phyloP scores from a whole-genome alignment of 768 basidiomycete genomes.

The Tremella mesenterica region DNA sequence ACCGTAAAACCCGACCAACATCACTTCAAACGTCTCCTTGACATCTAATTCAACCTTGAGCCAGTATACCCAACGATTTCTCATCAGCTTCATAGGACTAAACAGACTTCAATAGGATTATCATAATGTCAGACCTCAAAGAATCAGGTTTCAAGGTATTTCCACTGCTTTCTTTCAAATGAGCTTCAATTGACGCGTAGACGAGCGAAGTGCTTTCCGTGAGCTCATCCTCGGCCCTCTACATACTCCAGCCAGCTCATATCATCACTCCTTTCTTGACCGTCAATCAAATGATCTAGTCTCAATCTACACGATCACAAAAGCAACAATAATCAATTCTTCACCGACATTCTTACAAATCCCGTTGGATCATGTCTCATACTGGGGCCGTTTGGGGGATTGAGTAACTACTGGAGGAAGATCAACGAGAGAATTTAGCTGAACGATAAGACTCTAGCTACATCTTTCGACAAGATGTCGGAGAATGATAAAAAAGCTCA shows the following conservation, averaged over 20 bases:
- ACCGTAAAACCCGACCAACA: too few species aligned
- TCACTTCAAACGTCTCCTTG: too few species aligned
- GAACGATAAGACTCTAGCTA: constrained; percentile 29
- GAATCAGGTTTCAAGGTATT: constrained; percentile 39
- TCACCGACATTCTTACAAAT: neutral
- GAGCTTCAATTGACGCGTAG: constrained; percentile 7
- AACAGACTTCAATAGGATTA: neutral
- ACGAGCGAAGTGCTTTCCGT: constrained; percentile 31
- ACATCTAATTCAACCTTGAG: too few species aligned
- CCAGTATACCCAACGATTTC: too few species aligned
- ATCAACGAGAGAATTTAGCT: neutral
- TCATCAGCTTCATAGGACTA: too few species aligned
- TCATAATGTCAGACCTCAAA: constrained; percentile 37
- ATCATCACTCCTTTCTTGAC: too few species aligned
- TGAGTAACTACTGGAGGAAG: neutral
- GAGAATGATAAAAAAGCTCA: constrained; percentile 42
- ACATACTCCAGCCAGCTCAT: too few species aligned
- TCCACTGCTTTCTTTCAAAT: neutral
- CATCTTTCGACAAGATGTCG: constrained; percentile 36
- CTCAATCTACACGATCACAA: constrained; percentile 6
- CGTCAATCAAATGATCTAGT: too few species aligned
- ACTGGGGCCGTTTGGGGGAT: neutral
- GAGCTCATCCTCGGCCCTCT: too few species aligned
- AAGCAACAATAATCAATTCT: neutral
- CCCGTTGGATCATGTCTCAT: neutral